Conservation (phyloP, 371 early-diverging fungal species). For the Mucor sp. region DNA sequence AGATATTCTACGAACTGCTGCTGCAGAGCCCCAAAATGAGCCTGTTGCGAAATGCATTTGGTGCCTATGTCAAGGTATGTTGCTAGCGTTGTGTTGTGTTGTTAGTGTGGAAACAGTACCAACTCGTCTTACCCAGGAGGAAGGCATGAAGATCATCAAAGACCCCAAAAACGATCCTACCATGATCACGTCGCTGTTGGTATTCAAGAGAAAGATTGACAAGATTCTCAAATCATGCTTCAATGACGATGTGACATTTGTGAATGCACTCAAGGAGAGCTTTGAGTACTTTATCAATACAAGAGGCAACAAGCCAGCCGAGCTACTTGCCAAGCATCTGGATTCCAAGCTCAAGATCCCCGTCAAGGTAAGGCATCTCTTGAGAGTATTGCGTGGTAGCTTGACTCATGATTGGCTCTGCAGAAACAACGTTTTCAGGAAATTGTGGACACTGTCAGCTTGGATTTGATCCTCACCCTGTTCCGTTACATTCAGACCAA, state of each 20-base stretch:
- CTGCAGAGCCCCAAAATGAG: slow-evolving; percentile 12
- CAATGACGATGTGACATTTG: slow-evolving; percentile 57
- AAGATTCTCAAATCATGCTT: slow-evolving; percentile 65
- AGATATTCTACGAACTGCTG: slow-evolving; percentile 48
- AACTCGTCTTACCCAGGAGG: neutral
- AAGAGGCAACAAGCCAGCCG: slow-evolving; percentile 85
- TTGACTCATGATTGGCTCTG: neutral
- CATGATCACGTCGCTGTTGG: slow-evolving; percentile 69
- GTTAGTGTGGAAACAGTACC: no score
- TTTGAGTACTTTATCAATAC: slow-evolving; percentile 89
- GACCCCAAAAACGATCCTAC: slow-evolving; percentile 30
- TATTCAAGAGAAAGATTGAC: slow-evolving; percentile 72
- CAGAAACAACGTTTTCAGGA: neutral
- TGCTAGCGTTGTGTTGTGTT: no score
- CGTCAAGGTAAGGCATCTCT: slow-evolving; percentile 39
- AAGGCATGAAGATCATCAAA: slow-evolving; percentile 20
- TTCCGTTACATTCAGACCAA: slow-evolving; percentile 93
- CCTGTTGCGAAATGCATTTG: slow-evolving; percentile 28
- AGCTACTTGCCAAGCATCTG: slow-evolving; percentile 82
- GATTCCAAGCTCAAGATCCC: slow-evolving; percentile 61
- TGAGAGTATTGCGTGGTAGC: neutral
- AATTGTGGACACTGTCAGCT: neutral
- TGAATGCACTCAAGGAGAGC: slow-evolving; percentile 74
- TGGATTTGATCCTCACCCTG: slow-evolving; percentile 72
- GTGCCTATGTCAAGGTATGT: slow-evolving; percentile 37